Evolutionary conservation across 768 basidiomycete genomes (phyloP).

Genomic region (Cystoderma amianthinum): DNA sequence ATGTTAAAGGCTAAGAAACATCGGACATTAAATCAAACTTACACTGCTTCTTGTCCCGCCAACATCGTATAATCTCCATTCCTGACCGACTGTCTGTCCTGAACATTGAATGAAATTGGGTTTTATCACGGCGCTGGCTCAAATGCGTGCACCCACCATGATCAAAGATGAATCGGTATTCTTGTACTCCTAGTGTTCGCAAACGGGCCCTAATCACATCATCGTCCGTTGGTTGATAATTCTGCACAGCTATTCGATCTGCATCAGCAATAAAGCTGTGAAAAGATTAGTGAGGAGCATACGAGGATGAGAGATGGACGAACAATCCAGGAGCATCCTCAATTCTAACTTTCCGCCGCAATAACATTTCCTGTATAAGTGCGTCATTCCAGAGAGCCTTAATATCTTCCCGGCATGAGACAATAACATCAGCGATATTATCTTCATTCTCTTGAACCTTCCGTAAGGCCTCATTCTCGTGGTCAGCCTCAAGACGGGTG

Average conservation of each 20-base stretch:
- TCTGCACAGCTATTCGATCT: slow-evolving; percentile 53
- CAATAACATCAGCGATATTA: slow-evolving; percentile 51
- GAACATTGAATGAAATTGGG: not conserved
- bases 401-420: slow-evolving; percentile 59
- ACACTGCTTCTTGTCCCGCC: slow-evolving; percentile 69
- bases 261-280: slow-evolving; percentile 64
- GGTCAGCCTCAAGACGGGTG: slow-evolving; percentile 10
- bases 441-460: slow-evolving; percentile 39
- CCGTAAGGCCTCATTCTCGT: slow-evolving; percentile 11
- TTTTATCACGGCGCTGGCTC: not conserved
- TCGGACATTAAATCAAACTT: slow-evolving; percentile 16
- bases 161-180: slow-evolving; percentile 61
- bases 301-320: slow-evolving; percentile 18
- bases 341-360: slow-evolving; percentile 43
- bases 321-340: slow-evolving; percentile 75
- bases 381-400: slow-evolving; percentile 63
- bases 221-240: slow-evolving; percentile 65
- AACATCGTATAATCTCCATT: slow-evolving; percentile 81
- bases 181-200: slow-evolving; percentile 73
- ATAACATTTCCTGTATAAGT: slow-evolving; percentile 53
- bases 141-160: slow-evolving; percentile 35
- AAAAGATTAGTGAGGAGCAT: not conserved
- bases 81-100: slow-evolving; percentile 57
- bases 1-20: slow-evolving; percentile 6
- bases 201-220: slow-evolving; percentile 77